Conservation (phyloP, 2,329 filamentous ascomycete genomes). For the Chlorencoelia australis region DNA sequence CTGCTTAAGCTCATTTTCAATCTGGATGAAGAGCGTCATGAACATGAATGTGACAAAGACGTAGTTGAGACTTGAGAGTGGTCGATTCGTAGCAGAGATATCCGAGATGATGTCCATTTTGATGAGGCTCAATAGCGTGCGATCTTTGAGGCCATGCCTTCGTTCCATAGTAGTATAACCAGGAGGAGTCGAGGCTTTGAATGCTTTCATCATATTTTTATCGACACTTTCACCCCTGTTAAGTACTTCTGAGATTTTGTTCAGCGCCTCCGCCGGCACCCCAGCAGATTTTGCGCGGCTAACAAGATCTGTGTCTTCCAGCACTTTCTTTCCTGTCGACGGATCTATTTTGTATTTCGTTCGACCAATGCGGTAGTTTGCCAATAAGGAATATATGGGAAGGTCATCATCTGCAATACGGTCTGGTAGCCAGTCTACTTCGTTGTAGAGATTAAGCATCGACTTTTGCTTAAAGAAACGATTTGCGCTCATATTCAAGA, state of each 20-base stretch:
- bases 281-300: slow-evolving; percentile 15
- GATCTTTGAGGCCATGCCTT: neutral
- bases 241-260: no score
- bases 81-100: slow-evolving; percentile 22
- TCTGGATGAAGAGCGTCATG: slow-evolving; percentile 18
- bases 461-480: slow-evolving; percentile 29
- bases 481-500: slow-evolving; percentile 17
- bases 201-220: neutral
- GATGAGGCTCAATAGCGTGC: slow-evolving; percentile 18
- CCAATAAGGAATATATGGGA: slow-evolving; percentile 18
- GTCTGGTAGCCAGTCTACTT: slow-evolving; percentile 29
- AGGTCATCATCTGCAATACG: slow-evolving; percentile 30
- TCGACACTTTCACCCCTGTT: no score
- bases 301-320: slow-evolving; percentile 26
- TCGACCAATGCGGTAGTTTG: slow-evolving; percentile 22
- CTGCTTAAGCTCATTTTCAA: slow-evolving; percentile 25
- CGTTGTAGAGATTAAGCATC: slow-evolving; percentile 23
- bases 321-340: slow-evolving; percentile 19
- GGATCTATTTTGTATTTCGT: slow-evolving; percentile 23
- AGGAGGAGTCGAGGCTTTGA: no score
- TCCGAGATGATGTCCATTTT: slow-evolving; percentile 24
- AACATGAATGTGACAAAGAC: slow-evolving; percentile 20
- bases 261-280: slow-evolving; percentile 3
- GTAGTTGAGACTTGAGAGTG: slow-evolving; percentile 30
- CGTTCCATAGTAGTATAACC: no score